A percentile compares a stretch with the other conserved stretches of the same genome.
Evolutionary conservation across 164 flowering plant species (phyloP).

Genomic region (Brasenia schreberi): DNA sequence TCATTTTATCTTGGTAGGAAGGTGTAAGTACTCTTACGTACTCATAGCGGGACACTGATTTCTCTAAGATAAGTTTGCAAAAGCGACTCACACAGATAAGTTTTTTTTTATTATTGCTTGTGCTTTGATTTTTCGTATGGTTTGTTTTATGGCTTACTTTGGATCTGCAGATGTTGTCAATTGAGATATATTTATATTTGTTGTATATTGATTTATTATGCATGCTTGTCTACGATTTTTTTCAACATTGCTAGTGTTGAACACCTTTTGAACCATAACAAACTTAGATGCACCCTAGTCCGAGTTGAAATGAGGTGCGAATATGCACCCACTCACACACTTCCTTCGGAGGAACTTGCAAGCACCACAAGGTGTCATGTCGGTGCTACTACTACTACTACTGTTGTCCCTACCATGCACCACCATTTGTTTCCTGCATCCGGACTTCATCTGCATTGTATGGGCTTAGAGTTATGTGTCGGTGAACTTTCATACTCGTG

Average conservation of each 20-base stretch:
- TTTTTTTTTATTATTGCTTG: no score
- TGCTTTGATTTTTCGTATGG: no score
- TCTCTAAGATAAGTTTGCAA: no score
- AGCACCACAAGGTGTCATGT: slow-evolving; percentile 74
- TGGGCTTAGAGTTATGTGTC: background rate
- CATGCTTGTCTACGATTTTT: slow-evolving; percentile 89
- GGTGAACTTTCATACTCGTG: background rate
- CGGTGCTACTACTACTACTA: background rate
- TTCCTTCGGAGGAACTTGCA: slow-evolving; percentile 91
- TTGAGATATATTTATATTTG: no score
- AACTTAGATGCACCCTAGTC: slow-evolving; percentile 89
- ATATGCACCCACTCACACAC: slow-evolving; percentile 70
- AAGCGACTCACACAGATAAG: no score
- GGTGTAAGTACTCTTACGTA: no score
- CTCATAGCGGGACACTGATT: no score
- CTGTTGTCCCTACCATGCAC: slow-evolving; percentile 13
- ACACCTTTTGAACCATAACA: slow-evolving; percentile 87
- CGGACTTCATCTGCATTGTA: background rate
- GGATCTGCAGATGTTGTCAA: no score
- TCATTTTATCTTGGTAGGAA: no score
- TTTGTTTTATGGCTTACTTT: no score
- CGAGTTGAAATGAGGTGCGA: slow-evolving; percentile 75
- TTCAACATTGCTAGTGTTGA: slow-evolving; percentile 90
- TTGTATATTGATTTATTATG: no score
- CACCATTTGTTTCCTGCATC: background rate